phyloP scores from a whole-genome alignment of 768 basidiomycete genomes.

The Mycena sanguinolenta region DNA sequence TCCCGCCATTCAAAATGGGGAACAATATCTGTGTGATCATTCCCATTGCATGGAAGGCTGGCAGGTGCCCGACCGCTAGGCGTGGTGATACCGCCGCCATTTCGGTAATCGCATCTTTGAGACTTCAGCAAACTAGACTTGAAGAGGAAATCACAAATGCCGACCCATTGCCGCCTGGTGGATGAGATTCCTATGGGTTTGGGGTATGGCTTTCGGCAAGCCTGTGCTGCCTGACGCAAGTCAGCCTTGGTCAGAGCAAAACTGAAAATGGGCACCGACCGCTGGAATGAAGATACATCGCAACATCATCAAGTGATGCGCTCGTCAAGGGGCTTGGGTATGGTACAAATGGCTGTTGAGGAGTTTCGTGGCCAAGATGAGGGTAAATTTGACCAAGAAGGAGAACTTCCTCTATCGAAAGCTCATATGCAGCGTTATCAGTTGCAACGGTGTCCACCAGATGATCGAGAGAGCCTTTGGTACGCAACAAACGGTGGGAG shows the following conservation, averaged over 20 bases:
- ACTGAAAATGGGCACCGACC: conserved; percentile 33
- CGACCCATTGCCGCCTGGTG: conserved; percentile 14
- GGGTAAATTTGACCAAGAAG: conserved; percentile 53
- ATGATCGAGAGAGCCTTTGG: conserved; percentile 39
- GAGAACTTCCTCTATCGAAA: conserved; percentile 52
- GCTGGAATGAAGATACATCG: conserved; percentile 57
- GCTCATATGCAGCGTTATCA: conserved; percentile 37
- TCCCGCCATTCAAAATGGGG: conserved; percentile 43
- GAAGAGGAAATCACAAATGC: not conserved
- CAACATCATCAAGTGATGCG: conserved; percentile 40
- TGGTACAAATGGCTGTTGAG: conserved; percentile 44
- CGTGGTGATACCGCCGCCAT: conserved; percentile 13
- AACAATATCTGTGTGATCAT: conserved; percentile 45
- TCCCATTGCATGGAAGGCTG: conserved; percentile 56
- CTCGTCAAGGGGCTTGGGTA: conserved; percentile 40
- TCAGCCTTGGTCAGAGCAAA: not conserved
- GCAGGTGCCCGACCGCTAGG: conserved; percentile 41
- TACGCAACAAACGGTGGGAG: conserved; percentile 52
- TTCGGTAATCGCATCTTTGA: not conserved
- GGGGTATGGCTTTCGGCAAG: conserved; percentile 30
- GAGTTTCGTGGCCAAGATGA: conserved; percentile 52
- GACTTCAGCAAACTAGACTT: not conserved
- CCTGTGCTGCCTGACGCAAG: conserved; percentile 19
- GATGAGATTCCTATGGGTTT: conserved; percentile 18
- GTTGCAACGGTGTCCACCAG: conserved; percentile 47